Base-by-base conservation (phyloP, 768 basidiomycete species). In the Tulasnella sp. region DNA sequence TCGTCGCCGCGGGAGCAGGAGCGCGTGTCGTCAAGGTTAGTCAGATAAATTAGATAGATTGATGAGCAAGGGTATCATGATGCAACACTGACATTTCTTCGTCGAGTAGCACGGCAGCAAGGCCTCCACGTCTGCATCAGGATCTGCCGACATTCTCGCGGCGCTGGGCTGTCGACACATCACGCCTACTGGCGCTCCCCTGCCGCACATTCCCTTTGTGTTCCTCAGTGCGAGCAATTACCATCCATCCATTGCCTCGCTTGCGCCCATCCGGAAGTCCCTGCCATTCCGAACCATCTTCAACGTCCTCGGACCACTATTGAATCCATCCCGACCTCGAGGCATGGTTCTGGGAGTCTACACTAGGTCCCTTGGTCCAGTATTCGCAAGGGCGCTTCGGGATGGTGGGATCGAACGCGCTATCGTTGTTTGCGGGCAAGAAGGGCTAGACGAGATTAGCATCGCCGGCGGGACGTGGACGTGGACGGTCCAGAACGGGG, bases 261-360 rank as follows among this genome's bases (percentile, higher is more conserved):
- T 98, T 64, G 86, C 86, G 0, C 92, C 95, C 0, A 80, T 86
- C 68, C 85, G 95, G 56, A 87, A 86, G 66, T 74, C 82, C 0
- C 80, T 98, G 55, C 91, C 92, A 48, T 97, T 95, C 75, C 85
- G 93, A 48, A 97, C 95, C 8, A 84, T 99, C 75, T 97, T 96
- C 80, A 98, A 99, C 73, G 74, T 93, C 61, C 77, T 97, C 30
- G 94, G 96, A 0, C 96, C 95, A 0, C 79, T 98, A 41, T 86
- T 95, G 72, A 97, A 95, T 72, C 96, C 95, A 2, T 85, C 89
- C 0, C 73, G 76, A 8, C 95, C 96, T 2, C 78, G 77, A 3
- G 85, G 90, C 2, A 93, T 97, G 86, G 81, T 98, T 3, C 77
- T 98, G 38, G 95, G 95, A 45, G 86, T 99, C 32, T 86, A 92